Base-by-base conservation (phyloP, 2,329 filamentous ascomycete species). In the Incumbomyces lentus region DNA sequence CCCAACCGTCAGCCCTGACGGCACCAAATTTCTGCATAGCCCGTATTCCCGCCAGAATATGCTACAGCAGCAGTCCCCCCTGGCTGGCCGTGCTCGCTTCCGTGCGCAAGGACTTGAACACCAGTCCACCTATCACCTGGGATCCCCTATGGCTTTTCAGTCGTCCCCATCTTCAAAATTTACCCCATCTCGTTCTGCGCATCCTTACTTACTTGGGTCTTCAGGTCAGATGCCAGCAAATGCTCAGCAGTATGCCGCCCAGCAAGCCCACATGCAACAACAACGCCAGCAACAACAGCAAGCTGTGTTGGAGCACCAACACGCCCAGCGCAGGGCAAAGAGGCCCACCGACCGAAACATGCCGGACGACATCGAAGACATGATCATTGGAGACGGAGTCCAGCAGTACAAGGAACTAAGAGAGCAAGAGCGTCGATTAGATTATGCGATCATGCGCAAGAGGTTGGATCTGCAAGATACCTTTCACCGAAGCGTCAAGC, bases 271-370 rank as follows among this genome's bases (percentile, higher is more conserved):
- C 16, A 40, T 47, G 10, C 53, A 55, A 31, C 47, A 50, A 26
- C 56, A 57, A 36, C 51, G 55, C 33, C 43, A 47, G 33, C 47
- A 51, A 22, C 55, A 57, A 35, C 56, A 54, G 29, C 54, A 56
- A 39, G 55, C 51, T 13, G 52, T 50, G 12, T 44, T 56, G 17
- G 56, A 57, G 40, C 56, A 58, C 36, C 56, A 58, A 48, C 30
- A 51, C 19, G 81, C 84, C 38, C 87, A 89, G 64, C 80, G 88
- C 51, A 81, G 86, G 56, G 87, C 86, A 60, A 81, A 82, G 61
- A 93, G 90, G 66, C 92, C 92, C 1, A 95, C 88, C 49, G 92
- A 98, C 67, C 94, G 87, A 73, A 92, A 87, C 58, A 80, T 98
- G 19, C 89, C 92, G 33, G 89, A 96, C 54, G 88, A 86, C 47